phyloP scores from a whole-genome alignment of 2,329 filamentous ascomycete genomes.

The Lecanicillium sp. region DNA sequence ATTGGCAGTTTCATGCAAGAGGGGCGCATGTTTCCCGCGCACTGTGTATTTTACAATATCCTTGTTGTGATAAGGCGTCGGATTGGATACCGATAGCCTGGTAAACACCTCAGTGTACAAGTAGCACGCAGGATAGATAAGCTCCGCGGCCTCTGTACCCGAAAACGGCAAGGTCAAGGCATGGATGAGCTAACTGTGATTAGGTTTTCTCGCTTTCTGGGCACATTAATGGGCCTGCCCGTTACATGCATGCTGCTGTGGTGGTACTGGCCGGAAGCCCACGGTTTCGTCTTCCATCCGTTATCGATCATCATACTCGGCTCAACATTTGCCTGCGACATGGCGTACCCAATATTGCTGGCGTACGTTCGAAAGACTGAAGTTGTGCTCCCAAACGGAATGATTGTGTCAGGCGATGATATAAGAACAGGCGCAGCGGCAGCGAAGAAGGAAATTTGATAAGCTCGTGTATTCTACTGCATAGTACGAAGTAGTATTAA shows the following conservation, averaged over 20 bases:
- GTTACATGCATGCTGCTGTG: constrained; percentile 32
- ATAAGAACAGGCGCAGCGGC: neutral
- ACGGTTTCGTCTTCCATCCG: constrained; percentile 37
- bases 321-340: constrained; percentile 31
- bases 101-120: neutral
- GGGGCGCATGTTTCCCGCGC: neutral
- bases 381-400: constrained; percentile 28
- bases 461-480: too few species aligned
- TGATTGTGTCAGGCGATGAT: constrained; percentile 17
- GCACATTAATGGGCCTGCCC: constrained; percentile 33
- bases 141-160: neutral
- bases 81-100: neutral
- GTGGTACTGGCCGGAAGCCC: constrained; percentile 44
- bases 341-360: constrained; percentile 36
- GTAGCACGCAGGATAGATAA: too few species aligned
- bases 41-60: neutral
- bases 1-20: neutral
- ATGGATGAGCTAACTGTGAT: neutral
- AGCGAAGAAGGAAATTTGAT: neutral
- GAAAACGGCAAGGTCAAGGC: neutral
- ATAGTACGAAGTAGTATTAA: too few species aligned
- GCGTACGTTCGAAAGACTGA: constrained; percentile 31
- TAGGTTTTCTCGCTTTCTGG: constrained; percentile 36
- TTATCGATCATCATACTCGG: constrained; percentile 33
- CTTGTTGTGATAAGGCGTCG: neutral